Evolutionary conservation across 768 basidiomycete species (phyloP), one percentile per base, ranked within the genome.

Genomic region (Mycena galericulata): DNA sequence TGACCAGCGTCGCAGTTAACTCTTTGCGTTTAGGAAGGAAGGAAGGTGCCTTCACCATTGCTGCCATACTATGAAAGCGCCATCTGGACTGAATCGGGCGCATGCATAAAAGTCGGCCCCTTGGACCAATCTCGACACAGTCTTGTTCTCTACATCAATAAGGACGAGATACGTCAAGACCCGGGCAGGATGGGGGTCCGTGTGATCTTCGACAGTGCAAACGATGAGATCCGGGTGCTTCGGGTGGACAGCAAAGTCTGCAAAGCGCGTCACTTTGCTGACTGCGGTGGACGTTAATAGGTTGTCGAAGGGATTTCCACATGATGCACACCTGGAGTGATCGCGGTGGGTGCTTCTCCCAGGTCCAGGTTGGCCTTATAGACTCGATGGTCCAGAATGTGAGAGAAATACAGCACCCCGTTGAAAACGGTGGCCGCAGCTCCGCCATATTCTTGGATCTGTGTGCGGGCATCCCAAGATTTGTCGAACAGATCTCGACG

Each of bases 91-190:
- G 40, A 62, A 62, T 32, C 61, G 51, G 20, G 61, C 41, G 26
- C 62, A 63, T 17, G 51, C 53, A 9, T 55, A 63, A 41, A 55
- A 63, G 34, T 63, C 62, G 4, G 62, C 62, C 22, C 50, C 60
- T 41, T 51, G 18, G 14, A 53, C 60, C 4, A 62, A 20, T 11
- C 15, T 34, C 17, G 51, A 34, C 1, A 62, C 38, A 0, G 17
- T 24, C 11, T 4, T 18, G 14, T 32, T 62, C 15, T 11, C 24
- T 12, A 51, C 22, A 29, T 62, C 18, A 27, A 62, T 62, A 18
- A 54, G 4, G 11, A 45, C 62, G 9, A 62, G 51, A 36, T 43
- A 34, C 2, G 62, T 62, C 15, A 1, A 8, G 8, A 62, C 62
- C 8, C 24, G 40, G n/a, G 40, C 24, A 26, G 62, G 62, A 22